Evolutionary conservation across 768 basidiomycete genomes (phyloP), one percentile per base, ranked within the genome.

Genomic region (Collybia mongolica): DNA sequence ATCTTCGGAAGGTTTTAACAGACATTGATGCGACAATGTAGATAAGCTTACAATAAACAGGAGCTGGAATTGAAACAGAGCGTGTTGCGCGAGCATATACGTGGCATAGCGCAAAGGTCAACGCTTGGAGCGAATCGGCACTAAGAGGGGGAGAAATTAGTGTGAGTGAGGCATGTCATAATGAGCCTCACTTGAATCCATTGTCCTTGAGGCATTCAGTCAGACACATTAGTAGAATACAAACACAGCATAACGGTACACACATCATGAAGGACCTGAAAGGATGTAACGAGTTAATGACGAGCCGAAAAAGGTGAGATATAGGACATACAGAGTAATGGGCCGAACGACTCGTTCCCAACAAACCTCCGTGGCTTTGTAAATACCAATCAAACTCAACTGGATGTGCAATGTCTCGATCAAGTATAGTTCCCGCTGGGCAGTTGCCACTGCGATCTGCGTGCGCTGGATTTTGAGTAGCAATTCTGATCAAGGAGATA

Each of bases 61-160:
- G 90, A 0, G 90, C 90, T 0, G 90, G 90, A 38, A 93, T 92
- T 0, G 90, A 92, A 0, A 93, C 90, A 0, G 88, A 88, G 6
- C 91, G 84, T 0, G 91, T 93, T 0, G 90, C 77, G 0, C 89
- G 77, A 0, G 90, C 88, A 44, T 90, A 93, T 0, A 90, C 83
- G 41, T 93, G 88, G 59, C 88, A 90, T 0, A 93, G 71, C 0
- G 85, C 80, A 46, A 85, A 93, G 0, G 86, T 80, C 0, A 92
- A 63, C 0, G 78, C 75, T 56, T 93, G 91, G 37, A 93, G 65
- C 14, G 80, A 77, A 59, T 89, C 84, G 14, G 84, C 74, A 22
- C 83, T 87, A 19, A 43, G 5, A 9, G 5, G 2, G 51, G 8
- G 46, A 35, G 23, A 43, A 23, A 49, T 49, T 44, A 43, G 39